Conservation (phyloP, 202 grass and related monocot genomes). For the Dendrocalamus latiflorus region DNA sequence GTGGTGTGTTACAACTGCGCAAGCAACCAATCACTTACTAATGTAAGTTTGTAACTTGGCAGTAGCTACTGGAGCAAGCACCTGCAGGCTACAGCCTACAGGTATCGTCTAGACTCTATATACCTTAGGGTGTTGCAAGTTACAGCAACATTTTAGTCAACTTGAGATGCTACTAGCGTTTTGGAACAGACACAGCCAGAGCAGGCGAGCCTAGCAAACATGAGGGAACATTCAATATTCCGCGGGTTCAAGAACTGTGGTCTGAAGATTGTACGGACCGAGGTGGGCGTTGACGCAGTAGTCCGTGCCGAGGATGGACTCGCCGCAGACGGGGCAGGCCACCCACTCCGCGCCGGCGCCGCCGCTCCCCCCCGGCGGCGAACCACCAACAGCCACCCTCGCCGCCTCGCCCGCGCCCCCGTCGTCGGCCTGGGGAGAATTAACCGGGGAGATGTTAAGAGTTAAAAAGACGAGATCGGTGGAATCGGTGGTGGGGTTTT, state of each 20-base stretch:
- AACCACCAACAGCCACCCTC: neutral
- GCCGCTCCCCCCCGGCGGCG: conserved; percentile 4
- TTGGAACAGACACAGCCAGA: neutral
- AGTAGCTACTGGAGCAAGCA: neutral
- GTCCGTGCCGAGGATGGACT: conserved; percentile 59
- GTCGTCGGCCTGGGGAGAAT: conserved; percentile 11
- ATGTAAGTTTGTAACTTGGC: neutral
- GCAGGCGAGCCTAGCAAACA: neutral
- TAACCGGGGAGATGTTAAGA: neutral
- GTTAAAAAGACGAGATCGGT: too few relatives aligned
- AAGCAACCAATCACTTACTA: neutral
- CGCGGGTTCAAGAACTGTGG: neutral
- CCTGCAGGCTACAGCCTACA: too few relatives aligned
- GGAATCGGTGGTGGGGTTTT: too few relatives aligned
- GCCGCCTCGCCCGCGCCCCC: too few relatives aligned
- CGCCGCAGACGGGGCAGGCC: too few relatives aligned
- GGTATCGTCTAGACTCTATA: neutral
- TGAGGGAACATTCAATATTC: neutral
- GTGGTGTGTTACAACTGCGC: neutral
- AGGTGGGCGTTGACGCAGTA: conserved; percentile 70
- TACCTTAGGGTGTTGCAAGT: neutral
- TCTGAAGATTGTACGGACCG: conserved; percentile 25
- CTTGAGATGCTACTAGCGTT: neutral
- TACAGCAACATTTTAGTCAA: neutral
- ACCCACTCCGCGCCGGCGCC: conserved; percentile 38